Evolutionary conservation across 2,329 filamentous ascomycete species (phyloP).

Genomic region (Fonsecaea pugnacius): DNA sequence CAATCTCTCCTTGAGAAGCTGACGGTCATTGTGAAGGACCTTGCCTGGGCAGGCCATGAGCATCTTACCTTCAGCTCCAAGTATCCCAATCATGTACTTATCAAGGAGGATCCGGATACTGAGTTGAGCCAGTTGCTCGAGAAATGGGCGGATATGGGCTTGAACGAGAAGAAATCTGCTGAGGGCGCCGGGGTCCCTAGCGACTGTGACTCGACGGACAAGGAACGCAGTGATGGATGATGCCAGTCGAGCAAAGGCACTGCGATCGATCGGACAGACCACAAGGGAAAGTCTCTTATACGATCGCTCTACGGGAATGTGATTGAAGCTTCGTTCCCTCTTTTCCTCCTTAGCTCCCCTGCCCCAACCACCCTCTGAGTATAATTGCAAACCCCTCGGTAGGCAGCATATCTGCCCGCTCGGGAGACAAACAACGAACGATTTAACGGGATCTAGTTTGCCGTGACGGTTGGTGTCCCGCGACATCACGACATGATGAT

Average conservation of each 20-base stretch:
- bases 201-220: background rate
- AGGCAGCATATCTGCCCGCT: background rate
- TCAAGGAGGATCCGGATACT: slow-evolving; percentile 14
- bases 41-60: slow-evolving; percentile 22
- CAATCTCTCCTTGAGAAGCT: slow-evolving; percentile 15
- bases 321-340: background rate
- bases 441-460: background rate
- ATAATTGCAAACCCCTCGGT: background rate
- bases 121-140: slow-evolving; percentile 24
- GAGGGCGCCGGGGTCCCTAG: background rate
- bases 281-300: background rate
- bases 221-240: background rate
- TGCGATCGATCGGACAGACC: background rate
- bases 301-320: background rate
- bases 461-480: background rate
- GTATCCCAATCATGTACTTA: slow-evolving; percentile 24
- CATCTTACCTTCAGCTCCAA: slow-evolving; percentile 23
- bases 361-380: background rate
- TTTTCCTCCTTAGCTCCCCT: background rate
- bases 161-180: background rate
- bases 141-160: slow-evolving; percentile 16
- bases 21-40: slow-evolving; percentile 23
- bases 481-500: background rate
- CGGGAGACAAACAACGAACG: background rate
- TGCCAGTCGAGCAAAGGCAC: background rate